Percentiles rank a stretch among this genome's conserved stretches.
phyloP scores from a whole-genome alignment of 2,329 filamentous ascomycete species.

The Didymella exigua region DNA sequence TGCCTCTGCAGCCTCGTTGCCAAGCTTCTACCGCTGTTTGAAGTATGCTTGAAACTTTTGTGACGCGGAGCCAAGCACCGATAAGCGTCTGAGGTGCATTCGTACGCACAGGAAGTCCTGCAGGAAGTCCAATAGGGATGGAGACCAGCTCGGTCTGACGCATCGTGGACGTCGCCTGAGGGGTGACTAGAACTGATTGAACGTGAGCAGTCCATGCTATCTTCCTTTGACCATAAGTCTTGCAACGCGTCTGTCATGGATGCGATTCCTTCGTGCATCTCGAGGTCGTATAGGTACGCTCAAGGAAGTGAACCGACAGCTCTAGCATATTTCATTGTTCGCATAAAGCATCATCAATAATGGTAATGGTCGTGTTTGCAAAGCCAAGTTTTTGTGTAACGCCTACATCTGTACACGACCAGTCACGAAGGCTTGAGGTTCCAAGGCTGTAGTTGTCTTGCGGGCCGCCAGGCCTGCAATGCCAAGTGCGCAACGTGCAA shows the following conservation, averaged over 20 bases:
- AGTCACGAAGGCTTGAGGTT: conserved; percentile 17
- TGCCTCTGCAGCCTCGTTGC: conserved; percentile 22
- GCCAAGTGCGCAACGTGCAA: conserved; percentile 9
- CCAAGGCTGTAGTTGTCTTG: conserved; percentile 25
- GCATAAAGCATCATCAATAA: background rate
- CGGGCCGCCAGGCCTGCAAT: conserved; percentile 7
- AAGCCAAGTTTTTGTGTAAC: conserved; percentile 16
- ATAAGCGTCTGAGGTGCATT: conserved; percentile 28
- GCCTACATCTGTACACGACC: conserved; percentile 14
- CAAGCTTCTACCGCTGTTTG: conserved; percentile 40
- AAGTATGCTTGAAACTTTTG: conserved; percentile 43
- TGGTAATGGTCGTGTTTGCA: background rate
- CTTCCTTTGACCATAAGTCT: background rate
- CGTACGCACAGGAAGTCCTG: conserved; percentile 14
- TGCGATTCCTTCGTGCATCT: background rate
- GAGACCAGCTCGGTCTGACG: conserved; percentile 26
- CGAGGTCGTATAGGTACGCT: no score
- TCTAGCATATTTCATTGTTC: no score
- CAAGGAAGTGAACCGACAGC: no score
- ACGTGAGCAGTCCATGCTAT: background rate
- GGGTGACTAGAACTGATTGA: background rate
- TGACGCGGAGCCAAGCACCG: conserved; percentile 41
- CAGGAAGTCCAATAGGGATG: conserved; percentile 17
- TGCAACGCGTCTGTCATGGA: background rate
- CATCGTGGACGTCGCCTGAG: conserved; percentile 13